Base-by-base conservation (phyloP, 768 basidiomycete genomes). In the Candolleomyces aberdarensis region DNA sequence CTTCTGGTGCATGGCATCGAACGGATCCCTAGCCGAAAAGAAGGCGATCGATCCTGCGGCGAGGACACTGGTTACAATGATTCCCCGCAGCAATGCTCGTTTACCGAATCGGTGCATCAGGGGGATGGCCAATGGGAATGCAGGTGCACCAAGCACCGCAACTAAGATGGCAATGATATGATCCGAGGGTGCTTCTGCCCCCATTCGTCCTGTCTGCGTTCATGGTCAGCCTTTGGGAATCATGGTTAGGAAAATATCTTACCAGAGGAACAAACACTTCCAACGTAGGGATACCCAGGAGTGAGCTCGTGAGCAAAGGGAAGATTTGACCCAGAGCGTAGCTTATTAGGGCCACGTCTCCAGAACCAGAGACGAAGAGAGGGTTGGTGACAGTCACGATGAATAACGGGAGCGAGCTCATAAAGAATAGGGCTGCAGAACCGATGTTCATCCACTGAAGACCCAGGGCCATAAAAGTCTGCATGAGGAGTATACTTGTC, bases 241-340 rank as follows among this genome's bases (percentile, higher is more conserved):
- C 11, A 13, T 22, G 17, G 22, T 11, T 22, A 26, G 49, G 13
- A 52, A 6, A 13, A 19, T 56, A 14, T 73, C 83, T 56, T 63
- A 91, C 91, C 67, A 97, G 73, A 7, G 96, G 96, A 0, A 96
- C 92, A 67, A 98, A 97, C 20, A 98, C 89, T 49, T 96, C 91
- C 47, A 92, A 66, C 3, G 89, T 84, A 5, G 85, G 80, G 46
- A 82, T 71, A 43, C 85, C 68, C 39, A 91, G 68, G 65, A 90
- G 79, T 0, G 81, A 73, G 20, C 89, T 87, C 0, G 82, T 76
- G 10, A 85, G 68, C 26, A 91, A 70, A 8, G 85, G 86, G 47
- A 83, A 69, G 11, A 76, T 60, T 73, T 84, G 82, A 0, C 80
- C 91, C 20, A 92, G 51, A 0, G 79, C 83, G 67, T 95, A 94